A percentile compares a stretch with the other conserved stretches of the same genome.
Evolutionary conservation across 2,329 filamentous ascomycete genomes (phyloP).

Genomic region (Hirsutella minnesotensis): DNA sequence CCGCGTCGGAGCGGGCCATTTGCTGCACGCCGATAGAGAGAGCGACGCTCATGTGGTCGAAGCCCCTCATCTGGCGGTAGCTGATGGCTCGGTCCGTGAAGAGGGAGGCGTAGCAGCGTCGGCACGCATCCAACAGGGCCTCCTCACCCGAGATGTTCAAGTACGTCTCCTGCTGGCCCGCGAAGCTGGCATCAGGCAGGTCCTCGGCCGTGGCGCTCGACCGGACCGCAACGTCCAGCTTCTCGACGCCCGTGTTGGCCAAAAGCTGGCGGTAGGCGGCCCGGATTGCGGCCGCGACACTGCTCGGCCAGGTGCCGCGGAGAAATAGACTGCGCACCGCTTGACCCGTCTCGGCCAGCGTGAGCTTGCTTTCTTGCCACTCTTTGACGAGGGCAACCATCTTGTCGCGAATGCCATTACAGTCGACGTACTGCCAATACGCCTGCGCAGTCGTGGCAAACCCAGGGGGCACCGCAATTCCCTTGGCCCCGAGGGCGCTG

Average conservation of each 20-base stretch:
- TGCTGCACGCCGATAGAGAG: conserved; percentile 17
- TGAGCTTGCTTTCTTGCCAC: conserved; percentile 16
- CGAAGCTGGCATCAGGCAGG: conserved; percentile 25
- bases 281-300: conserved; percentile 16
- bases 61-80: conserved; percentile 17
- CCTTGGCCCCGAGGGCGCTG: conserved; percentile 13
- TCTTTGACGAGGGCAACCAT: conserved; percentile 15
- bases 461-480: conserved; percentile 20
- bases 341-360: conserved; percentile 18
- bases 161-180: conserved; percentile 24
- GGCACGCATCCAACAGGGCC: conserved; percentile 20
- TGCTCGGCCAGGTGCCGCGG: conserved; percentile 16
- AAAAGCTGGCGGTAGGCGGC: conserved; percentile 16
- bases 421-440: conserved; percentile 21
- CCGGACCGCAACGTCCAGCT: conserved; percentile 22
- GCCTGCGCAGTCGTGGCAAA: conserved; percentile 22
- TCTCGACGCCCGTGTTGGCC: conserved; percentile 6
- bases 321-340: conserved; percentile 17
- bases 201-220: conserved; percentile 27
- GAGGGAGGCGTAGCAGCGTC: conserved; percentile 24
- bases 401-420: conserved; percentile 17
- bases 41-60: conserved; percentile 15
- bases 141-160: conserved; percentile 20
- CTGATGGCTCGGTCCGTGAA: conserved; percentile 25
- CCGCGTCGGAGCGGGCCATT: conserved; percentile 20